Conservation (phyloP, 495 filamentous ascomycete species). For the Pseudevernia furfuracea region DNA sequence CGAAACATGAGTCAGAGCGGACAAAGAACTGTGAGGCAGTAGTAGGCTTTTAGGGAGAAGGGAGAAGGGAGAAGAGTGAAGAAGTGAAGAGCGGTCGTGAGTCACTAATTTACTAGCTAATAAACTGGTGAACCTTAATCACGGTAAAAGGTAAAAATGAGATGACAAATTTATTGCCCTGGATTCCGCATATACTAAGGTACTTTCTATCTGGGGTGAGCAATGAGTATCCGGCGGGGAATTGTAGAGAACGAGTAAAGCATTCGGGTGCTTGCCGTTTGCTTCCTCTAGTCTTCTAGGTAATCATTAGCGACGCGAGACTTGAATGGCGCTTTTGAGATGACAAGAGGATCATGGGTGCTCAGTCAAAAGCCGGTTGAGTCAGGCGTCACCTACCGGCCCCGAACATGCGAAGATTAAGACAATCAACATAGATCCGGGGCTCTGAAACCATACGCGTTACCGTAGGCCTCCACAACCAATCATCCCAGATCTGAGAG, state of each 20-base stretch:
- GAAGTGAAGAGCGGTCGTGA: background rate
- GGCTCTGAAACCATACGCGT: slow-evolving; percentile 38
- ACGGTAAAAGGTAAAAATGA: no score
- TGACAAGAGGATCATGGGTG: slow-evolving; percentile 1
- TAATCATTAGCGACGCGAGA: background rate
- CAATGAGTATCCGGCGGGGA: no score
- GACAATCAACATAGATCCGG: slow-evolving; percentile 47
- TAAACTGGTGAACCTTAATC: no score
- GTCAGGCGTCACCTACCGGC: slow-evolving; percentile 52
- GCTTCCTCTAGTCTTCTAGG: background rate
- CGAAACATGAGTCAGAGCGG: background rate
- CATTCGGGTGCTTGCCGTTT: background rate
- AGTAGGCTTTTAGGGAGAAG: no score
- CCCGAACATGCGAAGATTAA: slow-evolving; percentile 43
- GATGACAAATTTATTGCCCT: background rate
- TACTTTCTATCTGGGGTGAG: background rate
- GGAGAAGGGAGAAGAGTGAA: no score
- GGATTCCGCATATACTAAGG: background rate
- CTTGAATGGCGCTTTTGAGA: background rate
- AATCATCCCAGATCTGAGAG: slow-evolving; percentile 56
- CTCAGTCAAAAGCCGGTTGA: slow-evolving; percentile 59
- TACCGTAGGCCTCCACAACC: slow-evolving; percentile 73
- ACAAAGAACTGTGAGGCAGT: background rate
- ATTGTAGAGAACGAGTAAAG: background rate
- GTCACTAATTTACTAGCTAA: no score